phyloP scores from a whole-genome alignment of 2,329 filamentous ascomycete genomes.

The Beauveria sp. region DNA sequence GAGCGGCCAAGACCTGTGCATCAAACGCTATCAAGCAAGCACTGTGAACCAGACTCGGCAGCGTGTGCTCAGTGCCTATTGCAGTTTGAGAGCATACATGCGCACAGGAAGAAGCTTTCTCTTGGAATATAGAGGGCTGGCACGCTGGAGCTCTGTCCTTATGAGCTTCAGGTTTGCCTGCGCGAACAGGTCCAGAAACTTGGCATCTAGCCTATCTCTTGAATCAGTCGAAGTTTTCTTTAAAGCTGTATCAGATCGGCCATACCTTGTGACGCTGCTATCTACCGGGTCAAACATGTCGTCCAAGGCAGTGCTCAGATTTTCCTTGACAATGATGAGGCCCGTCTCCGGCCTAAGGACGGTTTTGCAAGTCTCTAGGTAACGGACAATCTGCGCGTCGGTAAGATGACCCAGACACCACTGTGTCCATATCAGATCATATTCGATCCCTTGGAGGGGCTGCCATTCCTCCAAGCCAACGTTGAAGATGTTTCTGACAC shows the following conservation, averaged over 20 bases:
- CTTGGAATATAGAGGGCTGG: conserved; percentile 51
- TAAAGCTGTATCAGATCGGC: neutral
- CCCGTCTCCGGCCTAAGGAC: conserved; percentile 24
- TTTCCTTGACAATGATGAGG: conserved; percentile 52
- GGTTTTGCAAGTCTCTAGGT: conserved; percentile 53
- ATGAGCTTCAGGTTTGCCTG: conserved; percentile 60
- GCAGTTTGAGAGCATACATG: conserved; percentile 62
- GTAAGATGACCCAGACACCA: conserved; percentile 59
- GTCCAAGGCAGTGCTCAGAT: conserved; percentile 47
- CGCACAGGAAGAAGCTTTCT: conserved; percentile 58
- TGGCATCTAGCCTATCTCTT: conserved; percentile 55
- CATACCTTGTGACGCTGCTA: conserved; percentile 64
- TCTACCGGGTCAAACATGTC: conserved; percentile 73
- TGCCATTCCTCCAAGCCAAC: conserved; percentile 67
- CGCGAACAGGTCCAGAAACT: conserved; percentile 63
- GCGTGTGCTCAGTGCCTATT: neutral
- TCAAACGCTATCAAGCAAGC: neutral
- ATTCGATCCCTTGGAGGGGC: conserved; percentile 39
- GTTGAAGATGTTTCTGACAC: conserved; percentile 58
- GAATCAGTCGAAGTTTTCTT: neutral
- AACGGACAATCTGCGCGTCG: conserved; percentile 63
- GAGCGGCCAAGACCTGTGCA: no score
- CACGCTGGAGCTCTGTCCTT: conserved; percentile 63
- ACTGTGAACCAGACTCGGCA: neutral
- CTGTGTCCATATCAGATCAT: conserved; percentile 29